Evolutionary conservation across 1,139 yeast genomes (phyloP).

Genomic region (Hyphopichia khmerensis): DNA sequence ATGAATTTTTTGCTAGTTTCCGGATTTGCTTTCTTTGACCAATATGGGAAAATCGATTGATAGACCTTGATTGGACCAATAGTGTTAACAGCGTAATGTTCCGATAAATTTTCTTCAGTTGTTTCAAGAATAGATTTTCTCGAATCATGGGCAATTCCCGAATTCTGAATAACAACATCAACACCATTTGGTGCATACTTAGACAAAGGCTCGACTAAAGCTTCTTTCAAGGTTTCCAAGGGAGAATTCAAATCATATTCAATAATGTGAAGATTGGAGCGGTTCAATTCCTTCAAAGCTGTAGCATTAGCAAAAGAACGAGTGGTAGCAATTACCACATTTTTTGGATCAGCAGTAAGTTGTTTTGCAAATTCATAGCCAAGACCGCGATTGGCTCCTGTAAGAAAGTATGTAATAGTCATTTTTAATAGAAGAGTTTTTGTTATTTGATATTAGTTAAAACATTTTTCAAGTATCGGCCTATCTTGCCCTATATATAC

Average conservation of each 20-base stretch:
- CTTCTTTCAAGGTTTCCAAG: constrained; percentile 1
- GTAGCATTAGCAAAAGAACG: constrained; percentile 10
- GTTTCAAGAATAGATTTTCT: constrained; percentile 4
- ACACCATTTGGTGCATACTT: constrained; percentile 4
- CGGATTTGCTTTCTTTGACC: constrained; percentile 7
- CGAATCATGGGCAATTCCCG: constrained; percentile 5
- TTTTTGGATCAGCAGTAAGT: constrained; percentile 5
- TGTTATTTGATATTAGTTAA: too few species aligned
- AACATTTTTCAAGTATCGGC: too few species aligned
- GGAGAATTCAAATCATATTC: neutral
- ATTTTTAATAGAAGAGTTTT: too few species aligned
- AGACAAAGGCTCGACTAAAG: neutral
- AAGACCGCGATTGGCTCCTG: constrained; percentile 16
- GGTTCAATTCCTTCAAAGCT: constrained; percentile 2
- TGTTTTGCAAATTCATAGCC: constrained; percentile 10
- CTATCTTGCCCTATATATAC: too few species aligned
- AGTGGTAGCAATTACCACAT: constrained; percentile 10
- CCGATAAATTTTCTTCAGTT: neutral
- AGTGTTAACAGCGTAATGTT: constrained; percentile 6
- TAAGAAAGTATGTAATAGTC: constrained; percentile 9
- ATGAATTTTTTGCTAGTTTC: constrained; percentile 9
- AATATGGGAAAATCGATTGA: constrained; percentile 7
- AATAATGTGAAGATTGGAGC: neutral
- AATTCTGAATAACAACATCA: constrained; percentile 11
- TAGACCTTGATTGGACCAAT: constrained; percentile 10